phyloP scores from a whole-genome alignment of 495 filamentous ascomycete species.

The Penicillium angulare region DNA sequence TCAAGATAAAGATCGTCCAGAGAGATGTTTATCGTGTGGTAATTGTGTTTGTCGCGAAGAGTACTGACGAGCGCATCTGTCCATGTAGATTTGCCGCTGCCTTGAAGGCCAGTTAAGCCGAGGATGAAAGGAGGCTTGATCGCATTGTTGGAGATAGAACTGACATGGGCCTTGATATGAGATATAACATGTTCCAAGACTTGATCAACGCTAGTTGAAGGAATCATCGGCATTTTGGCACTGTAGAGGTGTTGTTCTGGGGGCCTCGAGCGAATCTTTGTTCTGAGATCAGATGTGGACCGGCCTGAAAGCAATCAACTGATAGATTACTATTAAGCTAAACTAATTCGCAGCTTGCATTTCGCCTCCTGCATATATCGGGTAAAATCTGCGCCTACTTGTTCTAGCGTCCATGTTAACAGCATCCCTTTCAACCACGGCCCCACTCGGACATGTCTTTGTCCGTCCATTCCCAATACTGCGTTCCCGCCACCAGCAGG shows the following conservation, averaged over 20 bases:
- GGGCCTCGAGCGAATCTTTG: constrained; percentile 1
- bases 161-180: constrained; percentile 3
- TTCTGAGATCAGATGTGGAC: too few species aligned
- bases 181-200: constrained; percentile 5
- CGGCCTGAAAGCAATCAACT: too few species aligned
- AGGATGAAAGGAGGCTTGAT: constrained; percentile 10
- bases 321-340: too few species aligned
- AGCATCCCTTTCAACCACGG: not conserved
- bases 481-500: too few species aligned
- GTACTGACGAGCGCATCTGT: constrained; percentile 10
- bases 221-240: too few species aligned
- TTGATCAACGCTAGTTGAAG: too few species aligned
- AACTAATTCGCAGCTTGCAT: too few species aligned
- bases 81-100: constrained; percentile 20
- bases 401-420: not conserved
- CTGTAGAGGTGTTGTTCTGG: too few species aligned
- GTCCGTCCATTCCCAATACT: constrained; percentile 7
- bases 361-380: too few species aligned
- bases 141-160: not conserved
- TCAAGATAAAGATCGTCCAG: constrained; percentile 19
- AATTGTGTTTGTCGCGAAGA: constrained; percentile 3
- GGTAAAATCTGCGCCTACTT: too few species aligned
- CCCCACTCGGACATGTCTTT: constrained; percentile 21
- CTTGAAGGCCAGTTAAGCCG: constrained; percentile 16
- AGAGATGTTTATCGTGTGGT: constrained; percentile 13